Percentiles rank a stretch among this genome's conserved stretches.
phyloP scores from a whole-genome alignment of 2,329 filamentous ascomycete species.

The Cercospora canescens region DNA sequence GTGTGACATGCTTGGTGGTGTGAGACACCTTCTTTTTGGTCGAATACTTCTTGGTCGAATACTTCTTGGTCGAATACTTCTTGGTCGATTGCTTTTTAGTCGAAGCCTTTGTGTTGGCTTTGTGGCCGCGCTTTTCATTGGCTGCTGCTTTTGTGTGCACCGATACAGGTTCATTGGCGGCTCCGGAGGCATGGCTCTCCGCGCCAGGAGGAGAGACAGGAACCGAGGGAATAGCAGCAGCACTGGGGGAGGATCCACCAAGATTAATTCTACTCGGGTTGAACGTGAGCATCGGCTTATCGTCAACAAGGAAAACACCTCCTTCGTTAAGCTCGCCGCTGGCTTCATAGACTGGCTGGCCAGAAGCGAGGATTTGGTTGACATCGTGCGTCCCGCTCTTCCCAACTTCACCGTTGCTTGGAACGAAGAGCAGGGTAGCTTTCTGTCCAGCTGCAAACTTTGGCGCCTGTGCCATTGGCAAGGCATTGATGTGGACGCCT shows the following conservation, averaged over 20 bases:
- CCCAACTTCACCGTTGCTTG: background rate
- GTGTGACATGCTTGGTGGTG: background rate
- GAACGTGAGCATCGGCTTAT: background rate
- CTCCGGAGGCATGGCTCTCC: background rate
- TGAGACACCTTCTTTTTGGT: background rate
- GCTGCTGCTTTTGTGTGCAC: too few relatives aligned
- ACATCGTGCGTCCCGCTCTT: background rate
- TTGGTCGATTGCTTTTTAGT: too few relatives aligned
- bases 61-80: too few relatives aligned
- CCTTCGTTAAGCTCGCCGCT: background rate
- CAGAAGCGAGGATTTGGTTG: background rate
- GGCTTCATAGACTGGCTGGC: slow-evolving; percentile 1
- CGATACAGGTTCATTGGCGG: too few relatives aligned
- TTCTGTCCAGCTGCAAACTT: slow-evolving; percentile 1
- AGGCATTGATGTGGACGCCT: background rate
- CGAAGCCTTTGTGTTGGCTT: too few relatives aligned
- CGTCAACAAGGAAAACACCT: slow-evolving; percentile 6
- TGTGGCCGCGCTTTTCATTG: background rate
- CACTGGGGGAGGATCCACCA: background rate
- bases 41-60: too few relatives aligned
- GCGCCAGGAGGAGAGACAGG: background rate
- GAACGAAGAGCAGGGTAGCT: background rate
- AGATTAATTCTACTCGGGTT: background rate
- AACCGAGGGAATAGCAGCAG: background rate
- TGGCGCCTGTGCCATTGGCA: background rate